Evolutionary conservation across 2,329 filamentous ascomycete genomes (phyloP).

Genomic region (Aureobasidium sp.): DNA sequence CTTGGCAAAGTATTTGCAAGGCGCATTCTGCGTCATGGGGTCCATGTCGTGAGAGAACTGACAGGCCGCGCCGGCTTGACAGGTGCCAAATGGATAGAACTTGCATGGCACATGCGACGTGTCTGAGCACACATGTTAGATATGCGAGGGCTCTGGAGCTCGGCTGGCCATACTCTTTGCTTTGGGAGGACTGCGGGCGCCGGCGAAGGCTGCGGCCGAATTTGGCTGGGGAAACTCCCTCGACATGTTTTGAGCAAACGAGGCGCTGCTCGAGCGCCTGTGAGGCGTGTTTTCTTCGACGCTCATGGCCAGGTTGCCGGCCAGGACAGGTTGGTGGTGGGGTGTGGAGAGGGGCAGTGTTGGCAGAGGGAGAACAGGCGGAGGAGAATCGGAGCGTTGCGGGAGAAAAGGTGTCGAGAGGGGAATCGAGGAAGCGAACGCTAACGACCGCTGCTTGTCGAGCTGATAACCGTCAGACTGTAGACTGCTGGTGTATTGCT

Average conservation of each 20-base stretch:
- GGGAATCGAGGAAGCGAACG: slow-evolving; percentile 1
- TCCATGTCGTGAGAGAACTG: slow-evolving; percentile 94
- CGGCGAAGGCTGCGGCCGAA: slow-evolving; percentile 16
- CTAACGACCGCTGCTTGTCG: slow-evolving; percentile 3
- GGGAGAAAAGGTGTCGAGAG: slow-evolving; percentile 12
- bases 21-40: slow-evolving; percentile 72
- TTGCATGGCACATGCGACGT: slow-evolving; percentile 98
- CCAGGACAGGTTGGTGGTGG: slow-evolving; percentile 11
- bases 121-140: slow-evolving; percentile 48
- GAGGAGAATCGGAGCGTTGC: slow-evolving; percentile 10
- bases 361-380: neutral
- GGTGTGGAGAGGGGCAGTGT: slow-evolving; percentile 34
- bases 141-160: neutral
- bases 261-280: slow-evolving; percentile 16
- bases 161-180: slow-evolving; percentile 38
- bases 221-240: slow-evolving; percentile 9
- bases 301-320: slow-evolving; percentile 7
- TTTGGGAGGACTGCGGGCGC: slow-evolving; percentile 41
- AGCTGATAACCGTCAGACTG: slow-evolving; percentile 5
- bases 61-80: slow-evolving; percentile 91
- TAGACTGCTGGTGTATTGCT: neutral
- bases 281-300: slow-evolving; percentile 15
- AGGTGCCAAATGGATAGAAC: slow-evolving; percentile 95
- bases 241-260: slow-evolving; percentile 4
- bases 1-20: slow-evolving; percentile 99